phyloP scores from a whole-genome alignment of 108 stramenopile species.

The Cyclostephanos tholiformis region DNA sequence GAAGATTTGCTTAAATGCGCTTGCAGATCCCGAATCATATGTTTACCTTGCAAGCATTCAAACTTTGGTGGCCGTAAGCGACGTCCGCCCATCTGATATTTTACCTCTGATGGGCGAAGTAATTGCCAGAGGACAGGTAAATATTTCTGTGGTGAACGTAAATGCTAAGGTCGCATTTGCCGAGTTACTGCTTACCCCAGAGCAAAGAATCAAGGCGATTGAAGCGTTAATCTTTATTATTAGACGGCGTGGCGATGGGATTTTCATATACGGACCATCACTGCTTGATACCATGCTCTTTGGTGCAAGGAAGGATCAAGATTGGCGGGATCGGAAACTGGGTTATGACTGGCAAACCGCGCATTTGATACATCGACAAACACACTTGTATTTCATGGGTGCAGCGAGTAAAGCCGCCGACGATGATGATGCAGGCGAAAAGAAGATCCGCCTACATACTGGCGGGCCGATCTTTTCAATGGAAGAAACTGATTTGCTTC shows the following conservation, averaged over 20 bases:
- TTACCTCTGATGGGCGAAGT: slow-evolving; percentile 57
- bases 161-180: slow-evolving; percentile 5
- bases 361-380: slow-evolving; percentile 53
- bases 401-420: slow-evolving; percentile 20
- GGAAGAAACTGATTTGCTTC: slow-evolving; percentile 75
- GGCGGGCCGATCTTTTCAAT: slow-evolving; percentile 77
- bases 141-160: slow-evolving; percentile 18
- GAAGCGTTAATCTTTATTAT: slow-evolving; percentile 80
- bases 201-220: slow-evolving; percentile 76
- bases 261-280: slow-evolving; percentile 49
- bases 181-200: slow-evolving; percentile 35
- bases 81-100: slow-evolving; percentile 55
- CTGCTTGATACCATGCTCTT: slow-evolving; percentile 62
- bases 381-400: slow-evolving; percentile 61
- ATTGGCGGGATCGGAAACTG: not conserved
- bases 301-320: slow-evolving; percentile 31
- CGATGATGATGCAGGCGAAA: slow-evolving; percentile 41
- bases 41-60: slow-evolving; percentile 88
- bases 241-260: slow-evolving; percentile 63
- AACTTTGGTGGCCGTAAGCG: slow-evolving; percentile 72
- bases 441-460: slow-evolving; percentile 63
- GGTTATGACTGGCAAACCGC: slow-evolving; percentile 6
- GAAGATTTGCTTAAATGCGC: slow-evolving; percentile 54
- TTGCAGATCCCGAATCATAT: slow-evolving; percentile 83
- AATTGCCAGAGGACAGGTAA: slow-evolving; percentile 38